Percentiles rank a stretch among this genome's conserved stretches.
Conservation (phyloP, 2,329 filamentous ascomycete genomes). For the Fulvia fulva region DNA sequence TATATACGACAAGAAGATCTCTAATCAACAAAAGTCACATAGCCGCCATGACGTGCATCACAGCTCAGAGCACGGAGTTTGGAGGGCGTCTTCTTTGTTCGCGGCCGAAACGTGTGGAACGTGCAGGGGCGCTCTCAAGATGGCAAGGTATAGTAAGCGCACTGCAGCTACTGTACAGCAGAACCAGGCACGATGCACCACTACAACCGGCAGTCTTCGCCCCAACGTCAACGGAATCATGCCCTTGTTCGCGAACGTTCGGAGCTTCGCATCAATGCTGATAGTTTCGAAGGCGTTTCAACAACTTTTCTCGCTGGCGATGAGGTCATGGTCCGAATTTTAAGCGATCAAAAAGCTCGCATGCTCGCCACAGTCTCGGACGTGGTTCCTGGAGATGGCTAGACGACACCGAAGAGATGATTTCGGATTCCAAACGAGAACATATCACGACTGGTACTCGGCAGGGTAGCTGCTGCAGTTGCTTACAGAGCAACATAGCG, state of each 20-base stretch:
- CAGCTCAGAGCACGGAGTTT: neutral
- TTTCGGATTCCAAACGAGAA: no score
- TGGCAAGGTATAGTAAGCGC: neutral
- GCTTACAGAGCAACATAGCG: no score
- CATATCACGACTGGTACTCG: no score
- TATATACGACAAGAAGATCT: neutral
- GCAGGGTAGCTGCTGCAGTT: no score
- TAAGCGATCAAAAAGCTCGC: no score
- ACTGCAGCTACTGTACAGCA: neutral
- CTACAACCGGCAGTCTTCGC: neutral
- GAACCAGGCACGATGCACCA: neutral
- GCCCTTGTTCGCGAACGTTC: neutral
- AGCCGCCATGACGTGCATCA: neutral
- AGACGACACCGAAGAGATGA: neutral
- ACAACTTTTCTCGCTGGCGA: neutral
- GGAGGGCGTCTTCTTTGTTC: no score
- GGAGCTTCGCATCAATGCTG: neutral
- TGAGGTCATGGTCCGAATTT: no score
- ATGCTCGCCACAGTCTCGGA: neutral
- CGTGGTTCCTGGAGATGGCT: neutral
- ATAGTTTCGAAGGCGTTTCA: neutral
- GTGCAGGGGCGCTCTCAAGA: neutral
- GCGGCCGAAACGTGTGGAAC: neutral
- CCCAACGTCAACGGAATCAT: neutral
- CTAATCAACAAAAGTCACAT: neutral